Conservation (phyloP, 2,329 filamentous ascomycete species). For the Cryphonectria japonica region DNA sequence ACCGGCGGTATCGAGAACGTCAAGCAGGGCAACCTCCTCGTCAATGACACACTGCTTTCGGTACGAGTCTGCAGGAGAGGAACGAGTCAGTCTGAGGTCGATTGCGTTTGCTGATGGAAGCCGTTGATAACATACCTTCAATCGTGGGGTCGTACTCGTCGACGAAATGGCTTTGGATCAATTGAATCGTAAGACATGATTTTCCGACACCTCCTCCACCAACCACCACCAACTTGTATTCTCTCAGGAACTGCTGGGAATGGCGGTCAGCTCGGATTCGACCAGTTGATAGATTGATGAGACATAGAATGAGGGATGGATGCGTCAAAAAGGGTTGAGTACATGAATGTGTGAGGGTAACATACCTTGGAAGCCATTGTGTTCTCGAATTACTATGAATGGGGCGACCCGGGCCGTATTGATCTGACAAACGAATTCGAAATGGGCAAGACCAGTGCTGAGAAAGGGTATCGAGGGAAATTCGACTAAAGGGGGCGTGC, state of each 20-base stretch:
- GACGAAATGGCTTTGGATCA: conserved; percentile 95
- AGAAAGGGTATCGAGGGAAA: conserved; percentile 20
- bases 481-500: conserved; percentile 2
- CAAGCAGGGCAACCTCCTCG: conserved; percentile 94
- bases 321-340: conserved; percentile 6
- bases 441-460: conserved; percentile 30
- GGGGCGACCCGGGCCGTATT: conserved; percentile 23
- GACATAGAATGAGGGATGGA: not conserved
- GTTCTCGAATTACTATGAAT: conserved; percentile 25
- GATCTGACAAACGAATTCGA: conserved; percentile 19
- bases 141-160: conserved; percentile 99
- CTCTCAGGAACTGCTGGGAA: conserved; percentile 71
- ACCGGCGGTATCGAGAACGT: conserved; percentile 96
- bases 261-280: conserved; percentile 15
- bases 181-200: conserved; percentile 97
- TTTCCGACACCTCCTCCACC: conserved; percentile 98
- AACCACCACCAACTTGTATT: conserved; percentile 96
- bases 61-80: conserved; percentile 77
- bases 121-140: conserved; percentile 69
- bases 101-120: not conserved
- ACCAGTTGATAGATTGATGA: conserved; percentile 29
- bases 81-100: conserved; percentile 27
- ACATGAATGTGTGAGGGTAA: conserved; percentile 20
- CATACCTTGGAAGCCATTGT: conserved; percentile 48
- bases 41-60: conserved; percentile 99